These are phyloP conservation scores for Mrakia frigida DNA, from an alignment of 768 basidiomycete genomes.

Conservation along the genomic window DNA sequence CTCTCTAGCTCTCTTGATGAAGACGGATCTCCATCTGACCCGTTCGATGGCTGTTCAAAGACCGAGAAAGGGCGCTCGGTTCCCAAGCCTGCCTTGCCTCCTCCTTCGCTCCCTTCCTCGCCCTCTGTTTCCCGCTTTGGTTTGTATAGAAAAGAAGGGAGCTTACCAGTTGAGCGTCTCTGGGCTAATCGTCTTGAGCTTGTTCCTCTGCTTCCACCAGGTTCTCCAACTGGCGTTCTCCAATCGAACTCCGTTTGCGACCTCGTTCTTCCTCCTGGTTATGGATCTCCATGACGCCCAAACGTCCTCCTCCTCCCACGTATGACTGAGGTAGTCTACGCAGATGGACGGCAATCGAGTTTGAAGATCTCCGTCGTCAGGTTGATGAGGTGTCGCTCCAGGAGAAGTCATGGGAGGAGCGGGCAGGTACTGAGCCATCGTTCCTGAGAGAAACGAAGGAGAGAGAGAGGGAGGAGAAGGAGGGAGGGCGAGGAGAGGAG, in stretches of 20 bases:
- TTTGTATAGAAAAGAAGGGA: constrained; percentile 11
- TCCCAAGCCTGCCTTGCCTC: not conserved
- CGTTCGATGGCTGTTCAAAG: not conserved
- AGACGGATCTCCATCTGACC: not conserved
- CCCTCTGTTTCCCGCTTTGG: not conserved
- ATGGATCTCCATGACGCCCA: constrained; percentile 98
- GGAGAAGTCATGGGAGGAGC: constrained; percentile 24
- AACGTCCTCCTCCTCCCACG: constrained; percentile 97
- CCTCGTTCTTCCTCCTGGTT: constrained; percentile 97
- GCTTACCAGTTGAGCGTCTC: constrained; percentile 96
- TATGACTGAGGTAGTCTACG: constrained; percentile 96
- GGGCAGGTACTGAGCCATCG: constrained; percentile 29
- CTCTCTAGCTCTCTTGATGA: not conserved
- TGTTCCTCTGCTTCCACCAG: constrained; percentile 99
- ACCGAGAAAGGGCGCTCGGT: not conserved
- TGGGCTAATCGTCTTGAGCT: constrained; percentile 87
- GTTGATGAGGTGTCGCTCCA: constrained; percentile 31
- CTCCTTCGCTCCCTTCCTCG: not conserved
- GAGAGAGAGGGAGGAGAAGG: not conserved
- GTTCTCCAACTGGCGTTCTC: constrained; percentile 99
- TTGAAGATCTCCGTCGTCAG: constrained; percentile 59
- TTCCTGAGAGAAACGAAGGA: not conserved
- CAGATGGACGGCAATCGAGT: constrained; percentile 73
- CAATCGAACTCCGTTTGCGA: constrained; percentile 85
- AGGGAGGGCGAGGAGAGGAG: not conserved